Evolutionary conservation across 305 asterid genomes (phyloP).

Genomic region (Solanum hybrid): DNA sequence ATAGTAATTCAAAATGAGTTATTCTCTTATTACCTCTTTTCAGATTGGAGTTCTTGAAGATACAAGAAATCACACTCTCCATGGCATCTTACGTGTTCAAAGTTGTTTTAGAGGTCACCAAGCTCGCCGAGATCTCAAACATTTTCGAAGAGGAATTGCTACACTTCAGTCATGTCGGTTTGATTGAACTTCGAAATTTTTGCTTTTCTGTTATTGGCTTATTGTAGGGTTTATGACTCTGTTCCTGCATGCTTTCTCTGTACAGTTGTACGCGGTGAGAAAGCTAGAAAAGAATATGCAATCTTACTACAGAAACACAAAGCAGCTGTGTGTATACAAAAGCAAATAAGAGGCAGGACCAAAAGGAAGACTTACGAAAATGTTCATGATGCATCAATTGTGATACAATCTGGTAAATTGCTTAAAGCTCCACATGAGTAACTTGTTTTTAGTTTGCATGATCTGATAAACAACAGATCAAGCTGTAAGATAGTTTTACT

Average conservation of each 20-base stretch:
- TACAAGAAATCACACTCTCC: conserved; percentile 91
- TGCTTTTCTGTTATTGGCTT: background rate
- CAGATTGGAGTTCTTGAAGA: conserved; percentile 97
- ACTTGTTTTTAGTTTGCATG: background rate
- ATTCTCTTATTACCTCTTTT: background rate
- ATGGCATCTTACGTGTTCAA: conserved; percentile 88
- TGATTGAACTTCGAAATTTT: background rate
- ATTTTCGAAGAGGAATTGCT: conserved; percentile 53
- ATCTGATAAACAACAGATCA: background rate
- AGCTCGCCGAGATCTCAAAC: conserved; percentile 64
- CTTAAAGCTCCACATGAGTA: background rate
- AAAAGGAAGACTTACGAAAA: conserved; percentile 34
- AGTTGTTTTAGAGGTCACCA: conserved; percentile 96
- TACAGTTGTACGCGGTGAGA: conserved; percentile 77
- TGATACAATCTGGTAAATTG: conserved; percentile 71
- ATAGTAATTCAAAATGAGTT: background rate
- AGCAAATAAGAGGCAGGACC: conserved; percentile 49
- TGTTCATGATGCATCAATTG: conserved; percentile 44
- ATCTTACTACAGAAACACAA: conserved; percentile 41
- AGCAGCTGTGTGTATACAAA: conserved; percentile 78
- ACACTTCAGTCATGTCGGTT: conserved; percentile 72
- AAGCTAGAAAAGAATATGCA: conserved; percentile 61
- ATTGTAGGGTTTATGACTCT: background rate
- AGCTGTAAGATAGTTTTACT: background rate
- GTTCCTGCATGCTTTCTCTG: background rate